Evolutionary conservation across 2,329 filamentous ascomycete genomes (phyloP).

Genomic region (Acrocalymma vagum): DNA sequence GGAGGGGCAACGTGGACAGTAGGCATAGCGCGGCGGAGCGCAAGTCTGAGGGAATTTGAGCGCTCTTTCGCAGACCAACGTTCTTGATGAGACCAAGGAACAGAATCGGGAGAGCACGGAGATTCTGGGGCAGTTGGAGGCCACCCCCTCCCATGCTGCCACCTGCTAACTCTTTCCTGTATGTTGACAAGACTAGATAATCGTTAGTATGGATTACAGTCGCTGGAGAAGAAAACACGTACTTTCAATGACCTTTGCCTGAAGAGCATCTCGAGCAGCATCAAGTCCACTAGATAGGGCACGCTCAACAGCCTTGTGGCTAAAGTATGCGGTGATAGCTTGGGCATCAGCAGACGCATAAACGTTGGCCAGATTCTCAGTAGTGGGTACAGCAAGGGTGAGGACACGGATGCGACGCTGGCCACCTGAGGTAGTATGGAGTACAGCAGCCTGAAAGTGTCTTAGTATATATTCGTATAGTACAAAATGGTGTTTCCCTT

Average conservation of each 20-base stretch:
- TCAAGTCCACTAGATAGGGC: constrained; percentile 87
- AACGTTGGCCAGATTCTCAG: constrained; percentile 85
- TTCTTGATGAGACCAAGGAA: constrained; percentile 98
- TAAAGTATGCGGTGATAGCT: constrained; percentile 93
- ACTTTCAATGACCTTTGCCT: constrained; percentile 90
- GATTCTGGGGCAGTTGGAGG: constrained; percentile 91
- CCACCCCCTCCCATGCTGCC: constrained; percentile 94
- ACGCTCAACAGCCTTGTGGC: constrained; percentile 95
- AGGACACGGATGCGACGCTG: constrained; percentile 94
- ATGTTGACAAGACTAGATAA: constrained; percentile 93
- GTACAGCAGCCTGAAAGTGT: constrained; percentile 91
- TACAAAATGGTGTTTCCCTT: too few relatives aligned
- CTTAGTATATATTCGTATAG: too few relatives aligned
- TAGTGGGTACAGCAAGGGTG: constrained; percentile 92
- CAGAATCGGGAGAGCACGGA: constrained; percentile 85
- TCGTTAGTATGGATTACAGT: too few relatives aligned
- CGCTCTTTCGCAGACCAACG: constrained; percentile 61
- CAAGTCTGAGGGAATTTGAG: constrained; percentile 67
- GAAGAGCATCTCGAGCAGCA: constrained; percentile 86
- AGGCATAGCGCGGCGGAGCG: constrained; percentile 91
- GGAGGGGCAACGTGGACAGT: constrained; percentile 91
- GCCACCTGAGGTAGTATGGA: constrained; percentile 97
- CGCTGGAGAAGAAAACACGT: too few relatives aligned
- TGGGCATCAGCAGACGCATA: constrained; percentile 96
- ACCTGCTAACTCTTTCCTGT: constrained; percentile 94